phyloP scores from a whole-genome alignment of 768 basidiomycete species.

The Lentinula raphanica region DNA sequence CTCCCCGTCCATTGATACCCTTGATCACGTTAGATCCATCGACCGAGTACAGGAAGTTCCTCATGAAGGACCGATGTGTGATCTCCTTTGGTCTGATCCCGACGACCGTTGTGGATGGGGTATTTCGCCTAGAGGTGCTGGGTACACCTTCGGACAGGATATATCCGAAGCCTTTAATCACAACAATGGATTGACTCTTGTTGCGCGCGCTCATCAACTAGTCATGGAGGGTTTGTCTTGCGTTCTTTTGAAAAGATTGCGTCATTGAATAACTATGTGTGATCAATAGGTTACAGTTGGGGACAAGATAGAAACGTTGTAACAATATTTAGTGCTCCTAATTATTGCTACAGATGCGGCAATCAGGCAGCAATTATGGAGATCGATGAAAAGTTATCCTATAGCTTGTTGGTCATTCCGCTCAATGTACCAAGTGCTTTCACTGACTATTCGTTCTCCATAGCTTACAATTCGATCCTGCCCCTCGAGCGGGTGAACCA shows the following conservation, averaged over 20 bases:
- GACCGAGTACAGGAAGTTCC: slow-evolving; percentile 99
- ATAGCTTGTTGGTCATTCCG: slow-evolving; percentile 69
- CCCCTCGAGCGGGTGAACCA: slow-evolving; percentile 96
- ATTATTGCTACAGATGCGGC: slow-evolving; percentile 99
- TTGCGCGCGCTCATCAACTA: slow-evolving; percentile 89
- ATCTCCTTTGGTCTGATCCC: slow-evolving; percentile 98
- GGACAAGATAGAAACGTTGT: slow-evolving; percentile 99
- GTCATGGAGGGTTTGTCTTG: slow-evolving; percentile 86
- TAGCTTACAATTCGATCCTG: slow-evolving; percentile 99
- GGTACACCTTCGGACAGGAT: slow-evolving; percentile 98
- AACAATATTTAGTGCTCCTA: slow-evolving; percentile 98
- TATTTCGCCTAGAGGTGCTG: slow-evolving; percentile 96
- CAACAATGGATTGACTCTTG: slow-evolving; percentile 95
- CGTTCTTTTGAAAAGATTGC: neutral
- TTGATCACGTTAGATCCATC: slow-evolving; percentile 98
- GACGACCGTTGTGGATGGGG: slow-evolving; percentile 99
- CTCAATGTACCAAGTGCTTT: neutral
- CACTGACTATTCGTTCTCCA: neutral
- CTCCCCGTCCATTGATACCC: slow-evolving; percentile 98
- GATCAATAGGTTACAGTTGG: slow-evolving; percentile 81
- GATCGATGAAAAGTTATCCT: slow-evolving; percentile 96
- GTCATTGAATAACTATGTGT: slow-evolving; percentile 4
- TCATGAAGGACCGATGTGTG: slow-evolving; percentile 99
- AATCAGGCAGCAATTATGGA: slow-evolving; percentile 99
- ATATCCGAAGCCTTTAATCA: slow-evolving; percentile 99